A percentile compares a stretch with the other conserved stretches of the same genome.
Conservation (phyloP, 2,329 filamentous ascomycete genomes). For the Fusarium stilboides region DNA sequence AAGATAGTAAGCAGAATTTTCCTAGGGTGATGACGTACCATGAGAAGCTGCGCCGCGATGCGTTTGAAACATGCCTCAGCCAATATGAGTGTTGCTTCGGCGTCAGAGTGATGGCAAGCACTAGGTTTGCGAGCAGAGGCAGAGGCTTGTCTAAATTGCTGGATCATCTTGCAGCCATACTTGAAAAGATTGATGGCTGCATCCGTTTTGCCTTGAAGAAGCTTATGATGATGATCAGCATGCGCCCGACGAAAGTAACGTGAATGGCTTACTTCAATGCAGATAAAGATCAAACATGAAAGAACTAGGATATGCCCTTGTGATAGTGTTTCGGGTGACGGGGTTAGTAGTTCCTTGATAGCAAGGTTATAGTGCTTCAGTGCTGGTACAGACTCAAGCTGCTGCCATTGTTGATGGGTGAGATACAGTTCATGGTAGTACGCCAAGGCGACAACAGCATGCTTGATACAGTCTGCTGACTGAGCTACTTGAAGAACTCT, state of each 20-base stretch:
- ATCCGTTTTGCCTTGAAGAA: slow-evolving; percentile 34
- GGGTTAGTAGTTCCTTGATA: slow-evolving; percentile 8
- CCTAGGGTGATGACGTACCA: not conserved
- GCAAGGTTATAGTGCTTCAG: slow-evolving; percentile 34
- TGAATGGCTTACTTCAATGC: slow-evolving; percentile 15
- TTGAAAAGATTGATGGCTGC: slow-evolving; percentile 31
- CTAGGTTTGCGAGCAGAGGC: accelerated
- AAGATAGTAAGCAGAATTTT: too few species aligned
- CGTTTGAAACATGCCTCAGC: slow-evolving; percentile 20
- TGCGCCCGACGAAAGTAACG: accelerated
- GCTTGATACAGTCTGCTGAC: slow-evolving; percentile 10
- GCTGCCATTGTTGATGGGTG: slow-evolving; percentile 1
- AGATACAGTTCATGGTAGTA: slow-evolving; percentile 30
- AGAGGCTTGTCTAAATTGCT: not conserved
- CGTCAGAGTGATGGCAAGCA: not conserved
- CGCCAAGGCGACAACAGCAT: slow-evolving; percentile 20
- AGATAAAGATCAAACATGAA: slow-evolving; percentile 36
- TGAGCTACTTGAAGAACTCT: slow-evolving; percentile 25
- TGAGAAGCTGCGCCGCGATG: slow-evolving; percentile 21
- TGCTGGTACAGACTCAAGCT: slow-evolving; percentile 1
- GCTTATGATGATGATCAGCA: not conserved
- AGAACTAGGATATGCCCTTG: slow-evolving; percentile 19
- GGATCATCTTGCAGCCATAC: slow-evolving; percentile 34
- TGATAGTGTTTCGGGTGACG: not conserved
- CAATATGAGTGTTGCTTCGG: not conserved